phyloP scores from a whole-genome alignment of 495 filamentous ascomycete genomes.

The Echria macrotheca region DNA sequence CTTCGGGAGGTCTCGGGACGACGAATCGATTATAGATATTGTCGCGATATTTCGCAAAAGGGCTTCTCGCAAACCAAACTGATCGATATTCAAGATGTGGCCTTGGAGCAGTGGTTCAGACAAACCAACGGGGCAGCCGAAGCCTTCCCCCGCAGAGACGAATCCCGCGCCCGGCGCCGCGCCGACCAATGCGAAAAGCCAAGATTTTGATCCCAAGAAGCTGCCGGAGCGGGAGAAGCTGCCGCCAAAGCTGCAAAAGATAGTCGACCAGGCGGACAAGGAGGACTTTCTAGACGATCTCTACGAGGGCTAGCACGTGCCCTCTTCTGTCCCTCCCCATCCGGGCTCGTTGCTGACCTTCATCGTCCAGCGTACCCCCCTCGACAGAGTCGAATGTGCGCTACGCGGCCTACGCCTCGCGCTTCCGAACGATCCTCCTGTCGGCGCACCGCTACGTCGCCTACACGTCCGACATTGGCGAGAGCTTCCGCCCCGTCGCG shows the following conservation, averaged over 20 bases:
- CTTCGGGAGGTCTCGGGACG: no score
- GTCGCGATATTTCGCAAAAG: no score
- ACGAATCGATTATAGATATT: no score
- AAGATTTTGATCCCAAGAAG: constrained; percentile 37
- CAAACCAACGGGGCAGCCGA: constrained; percentile 26
- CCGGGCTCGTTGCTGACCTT: constrained; percentile 12
- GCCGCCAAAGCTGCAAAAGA: constrained; percentile 62
- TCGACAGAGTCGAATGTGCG: constrained; percentile 80
- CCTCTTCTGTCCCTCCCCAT: background rate
- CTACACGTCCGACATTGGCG: constrained; percentile 95
- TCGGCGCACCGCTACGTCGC: constrained; percentile 94
- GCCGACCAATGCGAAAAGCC: constrained; percentile 14
- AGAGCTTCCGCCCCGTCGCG: constrained; percentile 90
- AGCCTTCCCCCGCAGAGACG: constrained; percentile 25
- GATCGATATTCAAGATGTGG: constrained; percentile 32
- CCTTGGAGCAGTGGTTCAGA: constrained; percentile 36
- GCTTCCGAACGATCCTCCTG: constrained; percentile 81
- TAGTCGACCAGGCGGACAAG: constrained; percentile 57
- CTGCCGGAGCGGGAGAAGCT: constrained; percentile 59
- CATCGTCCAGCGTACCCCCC: constrained; percentile 57
- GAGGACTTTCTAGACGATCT: constrained; percentile 74
- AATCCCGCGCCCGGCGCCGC: constrained; percentile 11
- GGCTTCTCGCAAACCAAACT: no score
- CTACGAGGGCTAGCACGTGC: constrained; percentile 72
- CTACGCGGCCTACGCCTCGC: constrained; percentile 87